Conservation (phyloP, 2,329 filamentous ascomycete genomes). For the Aureobasidium sp. region DNA sequence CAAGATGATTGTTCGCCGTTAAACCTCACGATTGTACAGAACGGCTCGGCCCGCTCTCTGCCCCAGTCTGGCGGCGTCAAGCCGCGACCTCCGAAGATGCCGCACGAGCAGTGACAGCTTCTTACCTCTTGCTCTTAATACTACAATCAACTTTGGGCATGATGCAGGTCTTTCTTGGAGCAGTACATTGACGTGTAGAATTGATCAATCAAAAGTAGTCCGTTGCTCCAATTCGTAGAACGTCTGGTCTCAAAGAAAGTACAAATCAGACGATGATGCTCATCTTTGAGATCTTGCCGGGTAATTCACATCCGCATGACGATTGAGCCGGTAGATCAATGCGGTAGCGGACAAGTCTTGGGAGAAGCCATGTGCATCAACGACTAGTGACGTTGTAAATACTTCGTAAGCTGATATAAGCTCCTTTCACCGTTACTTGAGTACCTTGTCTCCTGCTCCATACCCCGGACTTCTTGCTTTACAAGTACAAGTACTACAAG, state of each 20-base stretch:
- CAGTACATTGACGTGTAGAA: too few relatives aligned
- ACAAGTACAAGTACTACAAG: background rate
- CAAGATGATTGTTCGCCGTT: background rate
- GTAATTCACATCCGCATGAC: background rate
- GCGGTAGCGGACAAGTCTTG: background rate
- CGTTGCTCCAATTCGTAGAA: background rate
- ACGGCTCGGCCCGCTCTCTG: constrained; percentile 4
- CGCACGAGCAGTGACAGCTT: background rate
- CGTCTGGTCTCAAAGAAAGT: too few relatives aligned
- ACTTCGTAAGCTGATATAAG: constrained; percentile 4
- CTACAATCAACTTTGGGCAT: background rate
- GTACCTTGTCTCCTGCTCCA: background rate
- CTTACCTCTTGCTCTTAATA: background rate
- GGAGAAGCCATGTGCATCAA: background rate
- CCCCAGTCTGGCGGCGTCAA: background rate
- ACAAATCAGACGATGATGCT: background rate
- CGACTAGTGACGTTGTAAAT: background rate
- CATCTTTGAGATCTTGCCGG: background rate
- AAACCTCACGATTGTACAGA: background rate
- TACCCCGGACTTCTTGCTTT: background rate
- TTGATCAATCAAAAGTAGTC: background rate
- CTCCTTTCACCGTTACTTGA: background rate
- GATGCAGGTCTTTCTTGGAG: too few relatives aligned
- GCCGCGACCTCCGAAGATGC: background rate
- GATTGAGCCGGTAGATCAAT: constrained; percentile 1